Base-by-base conservation (phyloP, 768 basidiomycete species). In the Sarcomyxa edulis region DNA sequence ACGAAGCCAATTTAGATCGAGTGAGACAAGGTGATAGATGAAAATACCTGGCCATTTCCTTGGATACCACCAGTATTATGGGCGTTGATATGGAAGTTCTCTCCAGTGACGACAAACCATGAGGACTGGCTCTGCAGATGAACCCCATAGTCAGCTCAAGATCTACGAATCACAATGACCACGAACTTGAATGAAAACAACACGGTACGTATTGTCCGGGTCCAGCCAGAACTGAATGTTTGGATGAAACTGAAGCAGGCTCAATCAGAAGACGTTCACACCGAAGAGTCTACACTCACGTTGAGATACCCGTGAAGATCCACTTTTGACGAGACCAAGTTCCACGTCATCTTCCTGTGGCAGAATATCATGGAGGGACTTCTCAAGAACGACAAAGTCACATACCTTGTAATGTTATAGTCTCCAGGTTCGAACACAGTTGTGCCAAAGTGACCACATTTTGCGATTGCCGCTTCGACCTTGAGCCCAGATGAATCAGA, bases 71-170 rank as follows among this genome's bases (percentile, higher is more conserved):
- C 77, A 1, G 59, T 62, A 47, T 66, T 65, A 49, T 78, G 72
- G 2, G 68, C 78, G 49, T 78, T 71, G 43, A 79, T 65, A 11
- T 59, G 59, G 42, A 79, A 79, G 56, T 78, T 65, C 21, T 57
- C 56, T 3, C 76, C 77, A 3, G 75, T 75, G 24, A 80, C 60
- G 35, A 79, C 71, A 47, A 80, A 80, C 74, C 76, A 79, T 5
- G 78, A 79, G 2, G 77, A 73, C 60, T 80, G 78, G 46, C 59
- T 69, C 73, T 78, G 36, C 11, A 29, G n/a, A n/a, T n/a, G n/a
- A n/a, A n/a, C n/a, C n/a, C n/a, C n/a, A n/a, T n/a, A n/a, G n/a
- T n/a, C n/a, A n/a, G n/a, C n/a, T n/a, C n/a, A n/a, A n/a, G n/a
- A n/a, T n/a, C n/a, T 21, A 20, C 8, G 2, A 15, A 26, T 27